A percentile compares a stretch with the other conserved stretches of the same genome.
Evolutionary conservation across 345 rosid species (phyloP).

Genomic region (Gossypium longicalyx): DNA sequence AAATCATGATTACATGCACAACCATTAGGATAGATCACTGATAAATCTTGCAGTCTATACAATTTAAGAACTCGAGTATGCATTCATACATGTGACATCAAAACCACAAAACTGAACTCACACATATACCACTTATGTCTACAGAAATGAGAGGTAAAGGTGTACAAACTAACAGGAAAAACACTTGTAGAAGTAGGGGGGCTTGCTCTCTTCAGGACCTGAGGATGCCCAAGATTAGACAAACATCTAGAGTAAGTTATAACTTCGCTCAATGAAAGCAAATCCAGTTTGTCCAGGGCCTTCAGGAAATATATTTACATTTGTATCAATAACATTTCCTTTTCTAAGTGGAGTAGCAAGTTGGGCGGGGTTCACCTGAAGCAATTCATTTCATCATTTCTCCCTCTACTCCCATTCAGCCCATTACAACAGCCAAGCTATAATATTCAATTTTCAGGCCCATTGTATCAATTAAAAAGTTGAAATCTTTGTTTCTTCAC

Average conservation of each 20-base stretch:
- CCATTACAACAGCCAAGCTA: neutral
- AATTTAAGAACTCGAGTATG: neutral
- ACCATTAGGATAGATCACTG: neutral
- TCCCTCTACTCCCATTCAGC: neutral
- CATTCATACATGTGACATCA: neutral
- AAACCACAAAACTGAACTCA: neutral
- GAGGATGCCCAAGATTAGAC: neutral
- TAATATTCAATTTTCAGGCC: neutral
- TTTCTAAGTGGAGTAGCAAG: neutral
- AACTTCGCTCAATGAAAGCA: neutral
- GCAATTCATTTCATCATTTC: neutral
- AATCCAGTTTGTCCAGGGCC: neutral
- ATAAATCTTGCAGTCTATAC: neutral
- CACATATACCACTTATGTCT: neutral
- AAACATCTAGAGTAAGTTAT: neutral
- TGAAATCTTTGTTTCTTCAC: neutral
- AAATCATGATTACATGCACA: neutral
- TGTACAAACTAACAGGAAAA: neutral
- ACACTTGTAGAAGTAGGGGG: neutral
- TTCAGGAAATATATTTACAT: neutral
- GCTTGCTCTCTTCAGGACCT: neutral
- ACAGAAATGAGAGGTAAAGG: neutral
- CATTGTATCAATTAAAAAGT: neutral
- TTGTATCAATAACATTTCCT: neutral
- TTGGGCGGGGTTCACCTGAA: neutral